Evolutionary conservation across 2,329 filamentous ascomycete species (phyloP).

Genomic region (Dactylellina sp.): DNA sequence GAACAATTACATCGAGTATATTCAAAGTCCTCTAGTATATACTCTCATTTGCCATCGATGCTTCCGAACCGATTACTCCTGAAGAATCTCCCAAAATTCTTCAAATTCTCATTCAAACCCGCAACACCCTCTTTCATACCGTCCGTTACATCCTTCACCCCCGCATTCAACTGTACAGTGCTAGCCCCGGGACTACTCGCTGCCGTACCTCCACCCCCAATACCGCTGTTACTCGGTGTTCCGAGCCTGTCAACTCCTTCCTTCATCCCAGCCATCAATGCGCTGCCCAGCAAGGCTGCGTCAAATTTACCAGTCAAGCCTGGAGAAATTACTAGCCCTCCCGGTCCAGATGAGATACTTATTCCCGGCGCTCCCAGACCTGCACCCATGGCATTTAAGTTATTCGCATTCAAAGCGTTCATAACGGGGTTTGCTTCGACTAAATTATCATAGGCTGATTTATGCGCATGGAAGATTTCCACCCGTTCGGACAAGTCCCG

Average conservation of each 20-base stretch:
- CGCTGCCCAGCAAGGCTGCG: conserved; percentile 42
- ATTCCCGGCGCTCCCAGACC: conserved; percentile 1
- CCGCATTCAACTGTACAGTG: conserved; percentile 28
- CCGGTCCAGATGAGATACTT: conserved; percentile 17
- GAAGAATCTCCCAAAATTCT: conserved; percentile 57
- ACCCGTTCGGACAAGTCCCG: conserved; percentile 83
- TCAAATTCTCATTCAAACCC: conserved; percentile 55
- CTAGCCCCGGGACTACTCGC: conserved; percentile 45
- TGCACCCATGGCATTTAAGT: neutral
- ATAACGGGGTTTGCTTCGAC: conserved; percentile 58
- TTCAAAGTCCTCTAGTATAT: neutral
- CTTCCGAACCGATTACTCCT: conserved; percentile 47
- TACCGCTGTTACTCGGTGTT: conserved; percentile 30
- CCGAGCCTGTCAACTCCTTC: conserved; percentile 54
- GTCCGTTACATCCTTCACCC: conserved; percentile 36
- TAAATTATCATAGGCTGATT: conserved; percentile 71
- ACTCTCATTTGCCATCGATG: conserved; percentile 33
- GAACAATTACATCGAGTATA: neutral
- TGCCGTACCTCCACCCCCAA: conserved; percentile 17
- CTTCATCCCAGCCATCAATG: conserved; percentile 48
- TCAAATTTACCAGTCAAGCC: conserved; percentile 43
- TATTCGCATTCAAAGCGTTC: conserved; percentile 44
- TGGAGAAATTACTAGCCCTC: conserved; percentile 39
- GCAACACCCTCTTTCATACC: conserved; percentile 48
- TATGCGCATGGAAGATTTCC: conserved; percentile 84